phyloP scores from a whole-genome alignment of 2,329 filamentous ascomycete species.

The Pseudocercospora cruenta region DNA sequence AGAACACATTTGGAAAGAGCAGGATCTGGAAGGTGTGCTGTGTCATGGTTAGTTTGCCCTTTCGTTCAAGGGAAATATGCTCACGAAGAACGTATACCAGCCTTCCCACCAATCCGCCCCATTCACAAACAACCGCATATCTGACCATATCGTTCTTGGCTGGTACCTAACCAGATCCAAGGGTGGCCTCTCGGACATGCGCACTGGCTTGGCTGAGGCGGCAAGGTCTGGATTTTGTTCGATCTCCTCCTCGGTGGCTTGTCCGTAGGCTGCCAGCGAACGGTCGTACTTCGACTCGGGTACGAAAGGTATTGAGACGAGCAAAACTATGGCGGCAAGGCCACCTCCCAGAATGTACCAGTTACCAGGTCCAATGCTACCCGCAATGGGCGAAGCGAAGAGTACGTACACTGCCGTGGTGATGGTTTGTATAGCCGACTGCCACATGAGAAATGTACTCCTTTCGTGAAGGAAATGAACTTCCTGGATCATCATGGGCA shows the following conservation, averaged over 20 bases:
- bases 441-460: constrained; percentile 47
- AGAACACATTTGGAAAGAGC: constrained; percentile 48
- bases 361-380: constrained; percentile 45
- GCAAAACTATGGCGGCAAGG: constrained; percentile 39
- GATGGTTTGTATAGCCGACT: constrained; percentile 47
- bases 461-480: constrained; percentile 53
- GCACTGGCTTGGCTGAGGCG: constrained; percentile 23
- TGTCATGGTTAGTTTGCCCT: not conserved
- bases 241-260: constrained; percentile 29
- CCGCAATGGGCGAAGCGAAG: constrained; percentile 49
- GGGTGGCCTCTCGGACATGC: constrained; percentile 25
- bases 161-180: constrained; percentile 45
- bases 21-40: constrained; percentile 31
- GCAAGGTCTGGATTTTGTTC: constrained; percentile 10
- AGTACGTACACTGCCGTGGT: constrained; percentile 45
- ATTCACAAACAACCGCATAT: constrained; percentile 48
- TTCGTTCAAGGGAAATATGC: not conserved
- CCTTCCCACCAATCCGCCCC: constrained; percentile 45
- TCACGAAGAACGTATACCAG: constrained; percentile 33
- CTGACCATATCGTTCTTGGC: constrained; percentile 42
- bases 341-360: constrained; percentile 51
- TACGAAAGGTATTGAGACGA: constrained; percentile 46
- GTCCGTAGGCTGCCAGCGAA: constrained; percentile 43
- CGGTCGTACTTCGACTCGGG: constrained; percentile 51
- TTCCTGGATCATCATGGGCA: constrained; percentile 41